Evolutionary conservation across 768 basidiomycete species (phyloP).

Genomic region (Lanmaoa rubissima): DNA sequence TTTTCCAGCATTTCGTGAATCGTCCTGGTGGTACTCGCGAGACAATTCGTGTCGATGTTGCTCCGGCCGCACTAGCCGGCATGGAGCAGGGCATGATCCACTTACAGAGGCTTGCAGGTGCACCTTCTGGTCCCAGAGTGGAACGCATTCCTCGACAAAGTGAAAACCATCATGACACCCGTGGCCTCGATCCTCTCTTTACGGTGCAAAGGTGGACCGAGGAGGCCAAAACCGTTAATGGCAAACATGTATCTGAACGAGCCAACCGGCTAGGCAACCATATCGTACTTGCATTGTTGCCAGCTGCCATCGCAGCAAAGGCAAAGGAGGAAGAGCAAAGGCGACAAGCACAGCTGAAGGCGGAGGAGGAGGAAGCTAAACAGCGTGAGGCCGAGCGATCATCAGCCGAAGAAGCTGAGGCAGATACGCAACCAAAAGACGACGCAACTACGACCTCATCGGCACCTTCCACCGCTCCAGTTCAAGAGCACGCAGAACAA

Average conservation of each 20-base stretch:
- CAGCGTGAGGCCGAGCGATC: constrained; percentile 37
- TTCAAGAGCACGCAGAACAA: constrained; percentile 15
- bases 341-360: constrained; percentile 49
- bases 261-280: constrained; percentile 68
- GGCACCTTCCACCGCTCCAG: constrained; percentile 8
- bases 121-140: constrained; percentile 55
- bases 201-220: constrained; percentile 89
- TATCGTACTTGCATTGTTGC: constrained; percentile 69
- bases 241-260: constrained; percentile 68
- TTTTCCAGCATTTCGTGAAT: constrained; percentile 79
- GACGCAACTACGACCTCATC: constrained; percentile 12
- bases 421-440: constrained; percentile 14
- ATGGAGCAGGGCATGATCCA: constrained; percentile 55
- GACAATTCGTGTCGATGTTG: constrained; percentile 75
- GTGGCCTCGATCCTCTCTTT: constrained; percentile 71
- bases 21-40: constrained; percentile 57
- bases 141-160: constrained; percentile 50
- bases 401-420: constrained; percentile 33
- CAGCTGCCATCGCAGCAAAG: constrained; percentile 68
- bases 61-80: constrained; percentile 60
- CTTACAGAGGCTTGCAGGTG: constrained; percentile 44
- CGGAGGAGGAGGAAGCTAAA: constrained; percentile 49
- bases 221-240: constrained; percentile 79
- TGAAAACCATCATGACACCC: constrained; percentile 43
- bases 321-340: constrained; percentile 39